phyloP scores from a whole-genome alignment of 768 basidiomycete species.

The Bullera alba region DNA sequence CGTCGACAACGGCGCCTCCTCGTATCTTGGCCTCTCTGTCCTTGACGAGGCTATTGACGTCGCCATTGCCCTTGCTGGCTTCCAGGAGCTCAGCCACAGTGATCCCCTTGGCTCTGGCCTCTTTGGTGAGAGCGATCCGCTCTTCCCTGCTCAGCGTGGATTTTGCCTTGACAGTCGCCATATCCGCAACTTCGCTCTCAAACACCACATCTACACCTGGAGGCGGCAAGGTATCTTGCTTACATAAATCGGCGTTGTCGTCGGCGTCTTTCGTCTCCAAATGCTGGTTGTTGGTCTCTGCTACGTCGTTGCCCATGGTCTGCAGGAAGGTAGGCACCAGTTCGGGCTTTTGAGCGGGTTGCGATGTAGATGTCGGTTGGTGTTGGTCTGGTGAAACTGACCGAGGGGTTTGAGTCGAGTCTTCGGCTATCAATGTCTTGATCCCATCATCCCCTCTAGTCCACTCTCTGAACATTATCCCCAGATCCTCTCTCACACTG shows the following conservation, averaged over 20 bases:
- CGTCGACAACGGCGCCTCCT: constrained; percentile 22
- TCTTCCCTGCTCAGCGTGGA: constrained; percentile 28
- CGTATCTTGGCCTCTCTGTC: not conserved
- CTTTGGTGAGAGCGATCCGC: constrained; percentile 22
- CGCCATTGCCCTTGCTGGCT: not conserved
- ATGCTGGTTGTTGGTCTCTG: not conserved
- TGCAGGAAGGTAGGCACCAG: not conserved
- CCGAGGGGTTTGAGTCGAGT: not conserved
- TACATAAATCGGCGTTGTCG: no score
- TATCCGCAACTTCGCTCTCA: constrained; percentile 9
- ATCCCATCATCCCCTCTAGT: constrained; percentile 30
- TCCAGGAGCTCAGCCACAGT: constrained; percentile 9
- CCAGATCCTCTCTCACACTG: constrained; percentile 26
- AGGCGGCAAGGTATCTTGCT: no score
- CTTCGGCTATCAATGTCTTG: constrained; percentile 2
- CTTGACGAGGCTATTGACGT: not conserved
- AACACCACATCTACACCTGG: constrained; percentile 36
- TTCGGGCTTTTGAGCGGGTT: no score
- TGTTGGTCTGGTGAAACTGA: not conserved
- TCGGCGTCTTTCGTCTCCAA: no score
- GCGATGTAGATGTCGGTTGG: no score
- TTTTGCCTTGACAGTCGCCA: not conserved
- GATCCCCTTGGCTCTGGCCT: constrained; percentile 22
- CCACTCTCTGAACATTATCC: constrained; percentile 32
- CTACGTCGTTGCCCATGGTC: not conserved